Conservation (phyloP, 2,329 filamentous ascomycete species). For the Fusarium siculi region DNA sequence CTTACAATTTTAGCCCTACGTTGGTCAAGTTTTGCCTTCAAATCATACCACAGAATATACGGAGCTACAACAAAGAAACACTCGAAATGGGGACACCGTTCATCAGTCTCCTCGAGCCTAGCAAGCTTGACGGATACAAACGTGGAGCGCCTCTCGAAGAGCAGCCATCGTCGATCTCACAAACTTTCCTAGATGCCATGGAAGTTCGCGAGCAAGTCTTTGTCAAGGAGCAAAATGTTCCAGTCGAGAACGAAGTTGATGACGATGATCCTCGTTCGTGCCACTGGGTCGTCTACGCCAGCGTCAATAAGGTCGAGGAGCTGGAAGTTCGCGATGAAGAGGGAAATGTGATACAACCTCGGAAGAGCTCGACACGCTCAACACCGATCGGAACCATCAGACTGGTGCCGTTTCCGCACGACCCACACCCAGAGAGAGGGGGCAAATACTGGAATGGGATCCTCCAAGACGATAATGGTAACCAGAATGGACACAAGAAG, state of each 20-base stretch:
- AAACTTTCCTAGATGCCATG: slow-evolving; percentile 72
- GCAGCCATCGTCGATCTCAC: slow-evolving; percentile 61
- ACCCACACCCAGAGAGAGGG: slow-evolving; percentile 67
- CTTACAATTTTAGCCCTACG: neutral
- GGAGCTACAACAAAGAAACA: neutral
- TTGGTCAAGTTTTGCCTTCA: neutral
- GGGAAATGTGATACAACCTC: slow-evolving; percentile 54
- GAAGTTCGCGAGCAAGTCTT: slow-evolving; percentile 70
- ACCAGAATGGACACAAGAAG: slow-evolving; percentile 17
- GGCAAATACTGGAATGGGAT: slow-evolving; percentile 60
- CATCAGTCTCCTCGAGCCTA: slow-evolving; percentile 60
- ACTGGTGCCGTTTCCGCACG: slow-evolving; percentile 83
- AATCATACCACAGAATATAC: neutral
- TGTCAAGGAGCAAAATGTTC: slow-evolving; percentile 67
- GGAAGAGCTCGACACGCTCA: slow-evolving; percentile 56
- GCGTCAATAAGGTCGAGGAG: slow-evolving; percentile 60
- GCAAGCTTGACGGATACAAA: slow-evolving; percentile 61
- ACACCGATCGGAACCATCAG: slow-evolving; percentile 78
- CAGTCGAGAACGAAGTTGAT: slow-evolving; percentile 79
- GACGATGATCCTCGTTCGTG: slow-evolving; percentile 80
- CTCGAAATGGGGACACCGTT: slow-evolving; percentile 61
- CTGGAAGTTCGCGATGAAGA: slow-evolving; percentile 56
- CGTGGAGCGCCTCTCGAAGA: slow-evolving; percentile 51
- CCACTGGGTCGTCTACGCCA: slow-evolving; percentile 89
- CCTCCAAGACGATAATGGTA: slow-evolving; percentile 45